phyloP scores from a whole-genome alignment of 2,329 filamentous ascomycete species.

The Akanthomyces muscarius region DNA sequence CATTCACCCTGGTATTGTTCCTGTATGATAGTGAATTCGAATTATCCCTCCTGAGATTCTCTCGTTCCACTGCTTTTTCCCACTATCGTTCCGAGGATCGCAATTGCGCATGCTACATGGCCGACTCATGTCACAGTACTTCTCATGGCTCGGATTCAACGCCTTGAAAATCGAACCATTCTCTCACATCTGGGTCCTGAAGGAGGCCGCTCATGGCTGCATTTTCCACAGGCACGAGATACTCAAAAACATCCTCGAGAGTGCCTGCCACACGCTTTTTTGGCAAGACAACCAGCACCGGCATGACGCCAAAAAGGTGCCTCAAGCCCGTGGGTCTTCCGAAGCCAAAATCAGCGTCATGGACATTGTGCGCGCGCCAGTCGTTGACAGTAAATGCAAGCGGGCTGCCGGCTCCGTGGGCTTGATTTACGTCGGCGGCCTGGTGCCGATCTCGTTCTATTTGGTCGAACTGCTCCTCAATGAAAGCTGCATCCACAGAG shows the following conservation, averaged over 20 bases:
- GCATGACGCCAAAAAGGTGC: neutral
- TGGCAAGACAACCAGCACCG: neutral
- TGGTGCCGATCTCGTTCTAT: neutral
- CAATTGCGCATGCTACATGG: no score
- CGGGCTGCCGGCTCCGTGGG: neutral
- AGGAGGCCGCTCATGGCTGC: neutral
- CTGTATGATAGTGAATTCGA: no score
- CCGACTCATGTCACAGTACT: neutral
- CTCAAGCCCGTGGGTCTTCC: neutral
- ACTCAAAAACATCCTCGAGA: neutral
- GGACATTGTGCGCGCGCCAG: neutral
- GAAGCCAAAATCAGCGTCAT: neutral
- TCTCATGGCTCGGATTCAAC: neutral
- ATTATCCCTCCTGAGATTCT: no score
- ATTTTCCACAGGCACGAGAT: neutral
- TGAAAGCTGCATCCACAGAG: neutral
- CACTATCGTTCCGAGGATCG: no score
- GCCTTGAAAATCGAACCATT: neutral
- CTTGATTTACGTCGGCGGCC: neutral
- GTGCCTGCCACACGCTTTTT: neutral
- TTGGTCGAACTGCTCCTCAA: neutral
- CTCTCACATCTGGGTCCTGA: neutral
- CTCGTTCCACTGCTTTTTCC: no score
- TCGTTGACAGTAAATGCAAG: neutral
- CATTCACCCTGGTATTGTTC: no score